Evolutionary conservation across 208 protist species (phyloP).

Genomic region (Crithidia fasciculata): DNA sequence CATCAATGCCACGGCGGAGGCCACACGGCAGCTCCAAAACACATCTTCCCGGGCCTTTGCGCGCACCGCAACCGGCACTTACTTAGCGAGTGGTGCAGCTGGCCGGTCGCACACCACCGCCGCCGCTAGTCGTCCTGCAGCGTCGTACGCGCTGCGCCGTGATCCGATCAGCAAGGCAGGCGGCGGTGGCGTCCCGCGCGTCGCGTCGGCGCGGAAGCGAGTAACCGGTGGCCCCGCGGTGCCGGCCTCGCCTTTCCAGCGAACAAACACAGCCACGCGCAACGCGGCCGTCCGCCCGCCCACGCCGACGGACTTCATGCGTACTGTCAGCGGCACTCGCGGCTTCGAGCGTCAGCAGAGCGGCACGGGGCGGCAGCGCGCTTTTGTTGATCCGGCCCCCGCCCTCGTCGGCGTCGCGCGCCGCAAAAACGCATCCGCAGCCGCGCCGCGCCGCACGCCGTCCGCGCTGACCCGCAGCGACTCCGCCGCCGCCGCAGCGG

Average conservation of each 20-base stretch:
- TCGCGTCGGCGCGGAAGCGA: conserved; percentile 5
- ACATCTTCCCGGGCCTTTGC: conserved; percentile 12
- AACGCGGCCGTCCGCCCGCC: background rate
- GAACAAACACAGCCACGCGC: conserved; percentile 26
- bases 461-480: conserved; percentile 14
- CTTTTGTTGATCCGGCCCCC: conserved; percentile 30
- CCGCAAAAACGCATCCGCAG: background rate
- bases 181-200: background rate
- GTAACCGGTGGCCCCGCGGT: background rate
- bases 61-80: conserved; percentile 40
- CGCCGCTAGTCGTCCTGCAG: background rate
- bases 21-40: background rate
- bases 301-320: conserved; percentile 10
- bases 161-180: background rate
- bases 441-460: conserved; percentile 19
- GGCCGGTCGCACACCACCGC: background rate
- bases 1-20: background rate
- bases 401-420: conserved; percentile 20
- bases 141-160: background rate
- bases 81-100: conserved; percentile 1
- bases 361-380: conserved; percentile 3
- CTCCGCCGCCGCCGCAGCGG: background rate
- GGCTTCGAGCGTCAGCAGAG: conserved; percentile 26
- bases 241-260: conserved; percentile 19
- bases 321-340: conserved; percentile 7